Base-by-base conservation (phyloP, 176 grass and related monocot species). In the Tillandsia leiboldiana region DNA sequence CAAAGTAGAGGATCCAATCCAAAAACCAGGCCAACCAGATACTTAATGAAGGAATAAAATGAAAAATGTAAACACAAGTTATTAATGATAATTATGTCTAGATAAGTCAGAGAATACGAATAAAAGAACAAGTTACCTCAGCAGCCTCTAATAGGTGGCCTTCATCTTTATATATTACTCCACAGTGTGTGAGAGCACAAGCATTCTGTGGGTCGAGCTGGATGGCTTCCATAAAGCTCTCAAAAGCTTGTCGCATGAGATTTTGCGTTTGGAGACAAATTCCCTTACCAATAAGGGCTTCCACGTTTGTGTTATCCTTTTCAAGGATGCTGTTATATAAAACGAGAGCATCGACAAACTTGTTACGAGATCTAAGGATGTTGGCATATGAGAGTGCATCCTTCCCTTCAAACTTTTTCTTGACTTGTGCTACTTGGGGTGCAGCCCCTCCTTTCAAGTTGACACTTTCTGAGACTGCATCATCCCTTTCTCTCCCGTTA, bases 151-250 rank as follows among this genome's bases (percentile, higher is more conserved):
- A 77, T 33, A 99, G 74, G 78, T 86, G 90, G 63, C 95, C 95
- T 71, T 99, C 95, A n/a, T 93, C 90, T 73, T 99, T 99, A 69
- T 88, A 94, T 67, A 99, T 90, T 67, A 93, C 88, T 64, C 95
- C 95, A 63, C 95, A 99, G 49, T 94, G 87, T 1, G 90, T 99
- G 28, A 99, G 90, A 69, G 95, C 95, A 6, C 87, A 82, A 0
- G 84, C 95, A 47, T 99, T 99, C 26, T 64, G 66, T 48, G 95
- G 90, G 49, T 99, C 90, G 0, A 81, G 73, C 65, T 56, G 89
- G 51, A 94, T 83, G 65, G 70, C 82, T 66, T 99, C 82, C 24
- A 58, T 78, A 75, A 99, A 93, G 72, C 77, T 86, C 76, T 79
- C 84, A 4, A 94, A 75, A 59, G 95, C 90, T 65, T 87, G 82